phyloP scores from a whole-genome alignment of 768 basidiomycete species.

The Lactarius sp. region DNA sequence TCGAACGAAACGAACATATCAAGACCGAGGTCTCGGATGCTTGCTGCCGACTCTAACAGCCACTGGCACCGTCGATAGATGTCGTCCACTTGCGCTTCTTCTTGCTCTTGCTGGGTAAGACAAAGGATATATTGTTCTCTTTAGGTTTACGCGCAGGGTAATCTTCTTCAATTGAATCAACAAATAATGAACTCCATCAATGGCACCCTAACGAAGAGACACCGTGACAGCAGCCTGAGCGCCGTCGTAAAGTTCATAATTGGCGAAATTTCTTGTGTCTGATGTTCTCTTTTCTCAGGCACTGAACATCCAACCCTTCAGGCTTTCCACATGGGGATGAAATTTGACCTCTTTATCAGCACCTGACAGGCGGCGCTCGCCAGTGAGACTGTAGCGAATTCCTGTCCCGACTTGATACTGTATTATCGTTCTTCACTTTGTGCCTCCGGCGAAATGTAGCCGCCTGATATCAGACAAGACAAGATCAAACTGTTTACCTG shows the following conservation, averaged over 20 bases:
- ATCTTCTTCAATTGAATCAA: no score
- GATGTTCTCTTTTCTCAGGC: no score
- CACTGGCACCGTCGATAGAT: no score
- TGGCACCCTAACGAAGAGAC: no score
- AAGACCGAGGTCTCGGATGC: background rate
- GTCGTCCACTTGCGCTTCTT: background rate
- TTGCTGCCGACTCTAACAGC: background rate
- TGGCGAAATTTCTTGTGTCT: no score
- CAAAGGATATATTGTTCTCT: background rate
- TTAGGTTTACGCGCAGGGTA: background rate
- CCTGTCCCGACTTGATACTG: background rate
- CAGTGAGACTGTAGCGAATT: background rate
- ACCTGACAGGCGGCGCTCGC: background rate
- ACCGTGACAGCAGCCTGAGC: no score
- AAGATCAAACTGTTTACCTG: background rate
- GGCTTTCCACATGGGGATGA: background rate
- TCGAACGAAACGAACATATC: background rate
- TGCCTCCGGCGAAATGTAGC: background rate
- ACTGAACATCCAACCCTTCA: background rate
- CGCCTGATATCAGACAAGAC: background rate
- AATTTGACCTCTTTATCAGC: background rate
- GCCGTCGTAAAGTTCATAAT: no score
- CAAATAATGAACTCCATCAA: no score
- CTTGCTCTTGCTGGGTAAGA: no score
- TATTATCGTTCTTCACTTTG: background rate